phyloP scores from a whole-genome alignment of 202 grass and related monocot genomes.

The Schoenoplectus triqueter region DNA sequence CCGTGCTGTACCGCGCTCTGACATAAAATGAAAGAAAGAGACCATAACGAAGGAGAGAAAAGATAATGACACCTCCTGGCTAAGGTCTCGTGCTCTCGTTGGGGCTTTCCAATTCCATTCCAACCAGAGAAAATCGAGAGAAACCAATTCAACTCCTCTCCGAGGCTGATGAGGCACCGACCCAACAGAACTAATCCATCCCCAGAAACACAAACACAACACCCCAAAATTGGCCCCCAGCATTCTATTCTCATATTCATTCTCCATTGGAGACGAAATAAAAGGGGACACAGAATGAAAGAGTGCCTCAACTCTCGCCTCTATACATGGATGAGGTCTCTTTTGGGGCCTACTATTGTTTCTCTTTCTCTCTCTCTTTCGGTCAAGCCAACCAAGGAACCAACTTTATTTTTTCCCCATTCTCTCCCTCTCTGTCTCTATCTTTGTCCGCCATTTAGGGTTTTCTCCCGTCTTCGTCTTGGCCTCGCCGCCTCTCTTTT shows the following conservation, averaged over 20 bases:
- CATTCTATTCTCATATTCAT: no score
- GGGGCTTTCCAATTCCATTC: no score
- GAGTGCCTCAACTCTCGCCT: constrained; percentile 34
- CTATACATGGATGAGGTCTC: constrained; percentile 42
- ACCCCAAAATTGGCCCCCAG: background rate
- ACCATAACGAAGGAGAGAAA: no score
- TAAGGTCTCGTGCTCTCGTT: no score
- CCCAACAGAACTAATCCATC: background rate
- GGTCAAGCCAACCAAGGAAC: constrained; percentile 24
- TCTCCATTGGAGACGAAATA: constrained; percentile 21
- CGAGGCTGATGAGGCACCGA: no score
- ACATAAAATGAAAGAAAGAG: no score
- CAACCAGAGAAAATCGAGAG: no score
- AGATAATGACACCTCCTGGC: no score
- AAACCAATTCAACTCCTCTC: no score
- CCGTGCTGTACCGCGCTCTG: no score
- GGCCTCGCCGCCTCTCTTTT: no score
- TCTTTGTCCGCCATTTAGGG: constrained; percentile 34
- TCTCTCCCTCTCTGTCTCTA: background rate
- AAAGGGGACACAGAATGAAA: no score
- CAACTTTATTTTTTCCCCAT: constrained; percentile 12
- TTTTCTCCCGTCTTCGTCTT: background rate
- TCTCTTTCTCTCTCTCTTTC: background rate
- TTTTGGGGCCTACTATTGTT: constrained; percentile 27
- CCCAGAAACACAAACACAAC: background rate